Conservation (phyloP, 352 stramenopile genomes). For the Blastocystis sp. region DNA sequence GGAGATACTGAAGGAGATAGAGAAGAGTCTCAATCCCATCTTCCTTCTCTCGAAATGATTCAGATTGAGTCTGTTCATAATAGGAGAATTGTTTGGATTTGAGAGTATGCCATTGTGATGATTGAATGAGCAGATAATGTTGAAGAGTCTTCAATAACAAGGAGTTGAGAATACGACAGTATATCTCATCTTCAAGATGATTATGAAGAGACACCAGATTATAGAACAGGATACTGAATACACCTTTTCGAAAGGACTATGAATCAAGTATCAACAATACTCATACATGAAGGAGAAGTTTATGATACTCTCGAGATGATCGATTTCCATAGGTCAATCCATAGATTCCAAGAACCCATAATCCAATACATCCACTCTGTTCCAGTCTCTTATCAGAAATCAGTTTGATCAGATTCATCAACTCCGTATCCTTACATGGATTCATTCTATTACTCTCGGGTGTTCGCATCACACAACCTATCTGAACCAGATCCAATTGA, state of each 20-base stretch:
- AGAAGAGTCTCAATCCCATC: slow-evolving; percentile 39
- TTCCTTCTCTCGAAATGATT: background rate
- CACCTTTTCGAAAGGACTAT: background rate
- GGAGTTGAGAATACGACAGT: background rate
- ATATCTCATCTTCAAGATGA: background rate
- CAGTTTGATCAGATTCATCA: background rate
- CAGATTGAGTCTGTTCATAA: slow-evolving; percentile 1
- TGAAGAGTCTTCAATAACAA: background rate
- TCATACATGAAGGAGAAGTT: background rate
- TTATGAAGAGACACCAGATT: background rate
- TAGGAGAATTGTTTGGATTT: slow-evolving; percentile 38
- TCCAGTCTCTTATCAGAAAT: background rate
- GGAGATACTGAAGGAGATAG: slow-evolving; percentile 18
- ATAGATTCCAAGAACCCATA: background rate
- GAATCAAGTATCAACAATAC: background rate
- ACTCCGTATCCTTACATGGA: background rate
- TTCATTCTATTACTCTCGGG: background rate
- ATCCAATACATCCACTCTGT: background rate
- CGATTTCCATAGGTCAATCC: background rate
- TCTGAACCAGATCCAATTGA: background rate
- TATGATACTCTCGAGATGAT: background rate
- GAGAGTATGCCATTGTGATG: slow-evolving; percentile 50
- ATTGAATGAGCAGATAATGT: slow-evolving; percentile 15
- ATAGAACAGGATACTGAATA: background rate
- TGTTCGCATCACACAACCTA: background rate